Base-by-base conservation (phyloP, 768 basidiomycete genomes). In the Panus rudis region DNA sequence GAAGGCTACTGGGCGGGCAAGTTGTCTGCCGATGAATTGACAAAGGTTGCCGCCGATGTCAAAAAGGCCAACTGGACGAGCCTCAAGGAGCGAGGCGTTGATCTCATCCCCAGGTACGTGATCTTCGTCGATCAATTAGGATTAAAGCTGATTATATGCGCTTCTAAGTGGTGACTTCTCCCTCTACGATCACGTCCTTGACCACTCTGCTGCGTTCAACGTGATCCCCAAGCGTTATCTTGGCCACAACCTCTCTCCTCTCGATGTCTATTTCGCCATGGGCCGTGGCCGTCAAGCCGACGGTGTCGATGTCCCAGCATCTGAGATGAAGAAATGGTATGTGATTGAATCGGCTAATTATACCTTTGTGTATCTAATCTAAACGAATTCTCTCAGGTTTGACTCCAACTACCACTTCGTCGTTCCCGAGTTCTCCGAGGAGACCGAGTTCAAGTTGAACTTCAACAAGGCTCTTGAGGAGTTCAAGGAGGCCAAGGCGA, bases 321-420 rank as follows among this genome's bases (percentile, higher is more conserved):
- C 79, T 51, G 93, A 97, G 74, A 98, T 98, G 96, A 97, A 96
- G 79, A 98, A 98, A 70, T 99, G 96, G 94, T 90, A 60, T 56
- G 81, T 71, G 23, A 27, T 33, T 25, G 20, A 16, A 43, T 22
- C 4, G 4, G 2, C 28, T 14, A 22, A 4, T 42, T 44, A 26
- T 43, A 3, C 41, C 13, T 12, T 22, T 39, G 26, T 25, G n/a
- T 39, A 22, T 48, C 16, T 10, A 10, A 16, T 30, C 30, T 38
- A 42, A 38, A 40, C 37, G 22, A 35, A 20, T 8, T 23, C 37
- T 49, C 22, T 49, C 30, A 93, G 91, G 92, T 94, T 92, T 64
- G 92, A 96, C 69, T 92, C 91, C 39, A 97, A 96, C 79, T 98
- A 96, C 74, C 93, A 98, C 73, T 93, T 83, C 61, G 92, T 98